Percentiles rank a stretch among this genome's conserved stretches.
Evolutionary conservation across 2,329 filamentous ascomycete species (phyloP).

Genomic region (Stagonosporopsis tanaceti): DNA sequence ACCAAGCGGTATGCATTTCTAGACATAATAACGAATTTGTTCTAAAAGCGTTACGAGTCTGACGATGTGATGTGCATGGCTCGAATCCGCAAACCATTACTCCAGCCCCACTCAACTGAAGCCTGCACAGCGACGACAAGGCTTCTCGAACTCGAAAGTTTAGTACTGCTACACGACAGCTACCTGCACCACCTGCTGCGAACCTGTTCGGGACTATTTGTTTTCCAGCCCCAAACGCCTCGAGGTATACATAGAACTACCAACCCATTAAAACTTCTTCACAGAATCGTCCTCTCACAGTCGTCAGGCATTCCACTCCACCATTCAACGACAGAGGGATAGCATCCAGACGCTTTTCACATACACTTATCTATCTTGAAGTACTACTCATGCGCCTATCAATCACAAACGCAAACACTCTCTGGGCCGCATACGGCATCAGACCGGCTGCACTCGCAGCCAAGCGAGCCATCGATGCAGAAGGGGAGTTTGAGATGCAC

Average conservation of each 20-base stretch:
- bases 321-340: too few relatives aligned
- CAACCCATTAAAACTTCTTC: not conserved
- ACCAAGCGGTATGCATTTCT: too few relatives aligned
- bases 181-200: conserved; percentile 7
- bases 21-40: not conserved
- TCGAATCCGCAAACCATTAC: not conserved
- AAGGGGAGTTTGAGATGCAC: conserved; percentile 3
- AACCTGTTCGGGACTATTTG: conserved; percentile 5
- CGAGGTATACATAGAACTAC: not conserved
- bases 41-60: not conserved
- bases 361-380: too few relatives aligned
- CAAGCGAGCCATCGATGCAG: not conserved
- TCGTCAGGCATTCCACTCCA: not conserved
- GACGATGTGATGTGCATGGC: not conserved
- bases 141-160: not conserved
- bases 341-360: too few relatives aligned
- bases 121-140: not conserved
- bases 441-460: not conserved
- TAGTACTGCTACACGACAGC: conserved; percentile 13
- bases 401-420: not conserved
- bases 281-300: not conserved
- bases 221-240: conserved; percentile 6
- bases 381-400: not conserved
- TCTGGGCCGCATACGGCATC: conserved; percentile 7
- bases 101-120: not conserved